Conservation (phyloP, 2,329 filamentous ascomycete species). For the Fusarium clavum region DNA sequence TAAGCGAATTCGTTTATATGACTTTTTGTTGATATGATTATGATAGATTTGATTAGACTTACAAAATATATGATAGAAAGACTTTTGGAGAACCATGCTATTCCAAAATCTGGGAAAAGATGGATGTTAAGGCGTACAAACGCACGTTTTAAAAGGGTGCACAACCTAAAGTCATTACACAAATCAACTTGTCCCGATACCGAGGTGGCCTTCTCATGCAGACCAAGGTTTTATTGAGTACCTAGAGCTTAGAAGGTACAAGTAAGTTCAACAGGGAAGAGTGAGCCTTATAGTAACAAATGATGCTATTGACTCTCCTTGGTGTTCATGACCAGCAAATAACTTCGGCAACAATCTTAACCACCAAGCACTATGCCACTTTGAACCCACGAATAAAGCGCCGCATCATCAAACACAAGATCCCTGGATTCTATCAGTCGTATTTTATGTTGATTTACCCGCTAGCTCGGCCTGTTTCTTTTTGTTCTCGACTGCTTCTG, state of each 20-base stretch:
- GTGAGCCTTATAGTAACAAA: background rate
- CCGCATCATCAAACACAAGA: background rate
- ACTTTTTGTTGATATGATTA: constrained; percentile 27
- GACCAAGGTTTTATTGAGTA: background rate
- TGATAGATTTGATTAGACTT: constrained; percentile 30
- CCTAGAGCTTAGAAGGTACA: background rate
- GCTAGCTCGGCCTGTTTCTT: background rate
- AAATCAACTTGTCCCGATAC: too few species aligned
- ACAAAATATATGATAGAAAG: constrained; percentile 12
- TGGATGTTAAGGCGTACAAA: background rate
- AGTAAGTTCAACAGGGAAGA: background rate
- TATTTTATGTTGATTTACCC: background rate
- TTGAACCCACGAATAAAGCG: background rate
- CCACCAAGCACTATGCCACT: background rate
- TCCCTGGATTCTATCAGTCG: background rate
- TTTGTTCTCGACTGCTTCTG: background rate
- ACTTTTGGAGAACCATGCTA: background rate
- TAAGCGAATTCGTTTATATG: constrained; percentile 20
- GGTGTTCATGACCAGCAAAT: too few species aligned
- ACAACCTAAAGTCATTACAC: too few species aligned
- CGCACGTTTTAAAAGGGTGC: background rate
- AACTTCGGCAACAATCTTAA: background rate
- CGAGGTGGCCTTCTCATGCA: background rate
- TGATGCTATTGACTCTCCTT: too few species aligned
- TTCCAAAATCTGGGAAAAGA: too few species aligned